phyloP scores from a whole-genome alignment of 192 early-diverging fungal species.

The Coemansia sp. region DNA sequence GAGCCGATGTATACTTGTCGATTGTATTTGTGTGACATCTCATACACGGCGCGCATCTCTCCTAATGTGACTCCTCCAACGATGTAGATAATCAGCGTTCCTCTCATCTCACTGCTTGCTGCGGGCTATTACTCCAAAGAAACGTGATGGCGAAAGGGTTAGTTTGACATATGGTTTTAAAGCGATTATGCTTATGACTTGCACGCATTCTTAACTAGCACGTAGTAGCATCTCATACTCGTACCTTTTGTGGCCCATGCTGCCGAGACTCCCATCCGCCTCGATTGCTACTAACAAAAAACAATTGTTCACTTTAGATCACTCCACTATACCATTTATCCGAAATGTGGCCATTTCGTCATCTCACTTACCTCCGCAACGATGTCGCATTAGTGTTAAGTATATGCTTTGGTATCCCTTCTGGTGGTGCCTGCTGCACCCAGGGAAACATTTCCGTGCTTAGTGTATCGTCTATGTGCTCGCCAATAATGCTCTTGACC shows the following conservation, averaged over 20 bases:
- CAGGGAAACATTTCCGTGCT: constrained; percentile 38
- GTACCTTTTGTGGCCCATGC: constrained; percentile 3
- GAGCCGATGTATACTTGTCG: constrained; percentile 54
- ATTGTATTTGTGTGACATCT: constrained; percentile 34
- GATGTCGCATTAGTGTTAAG: constrained; percentile 32
- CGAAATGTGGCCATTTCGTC: too few species aligned
- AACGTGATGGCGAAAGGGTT: neutral
- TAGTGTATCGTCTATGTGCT: constrained; percentile 19
- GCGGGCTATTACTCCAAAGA: neutral
- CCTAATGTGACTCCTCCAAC: constrained; percentile 51
- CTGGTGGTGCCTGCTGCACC: constrained; percentile 24
- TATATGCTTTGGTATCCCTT: constrained; percentile 29
- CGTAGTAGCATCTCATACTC: neutral
- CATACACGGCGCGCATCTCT: constrained; percentile 54
- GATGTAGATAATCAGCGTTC: constrained; percentile 47
- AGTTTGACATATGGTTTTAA: neutral
- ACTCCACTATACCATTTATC: neutral
- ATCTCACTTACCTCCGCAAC: constrained; percentile 32
- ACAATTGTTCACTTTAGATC: too few species aligned
- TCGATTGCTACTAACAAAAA: constrained; percentile 1
- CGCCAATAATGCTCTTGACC: constrained; percentile 31
- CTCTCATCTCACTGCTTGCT: constrained; percentile 8
- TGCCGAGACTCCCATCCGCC: constrained; percentile 6
- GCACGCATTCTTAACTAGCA: neutral
- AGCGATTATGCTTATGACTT: neutral